Conservation (phyloP, 1,139 yeast species). For the Sugiyamaella paludigena region DNA sequence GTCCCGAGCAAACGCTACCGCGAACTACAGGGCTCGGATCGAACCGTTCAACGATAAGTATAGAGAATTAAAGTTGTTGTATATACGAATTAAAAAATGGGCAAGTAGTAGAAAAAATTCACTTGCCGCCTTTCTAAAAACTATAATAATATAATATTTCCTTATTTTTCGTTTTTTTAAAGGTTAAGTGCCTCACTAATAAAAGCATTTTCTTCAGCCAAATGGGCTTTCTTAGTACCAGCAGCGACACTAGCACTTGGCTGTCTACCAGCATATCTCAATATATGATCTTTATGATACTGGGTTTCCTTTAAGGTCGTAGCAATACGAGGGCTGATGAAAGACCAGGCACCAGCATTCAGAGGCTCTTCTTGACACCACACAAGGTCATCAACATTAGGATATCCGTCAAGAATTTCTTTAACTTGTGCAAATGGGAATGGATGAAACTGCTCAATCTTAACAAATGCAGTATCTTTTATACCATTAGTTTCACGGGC, state of each 20-base stretch:
- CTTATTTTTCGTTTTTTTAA: background rate
- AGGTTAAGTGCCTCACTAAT: constrained; percentile 53
- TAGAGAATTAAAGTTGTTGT: too few relatives aligned
- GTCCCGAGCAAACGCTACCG: too few relatives aligned
- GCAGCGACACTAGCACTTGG: constrained; percentile 99
- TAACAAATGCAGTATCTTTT: constrained; percentile 82
- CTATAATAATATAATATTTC: too few relatives aligned
- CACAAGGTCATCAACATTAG: constrained; percentile 81
- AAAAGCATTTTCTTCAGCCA: constrained; percentile 85
- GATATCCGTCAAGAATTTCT: constrained; percentile 76
- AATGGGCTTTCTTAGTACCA: constrained; percentile 87
- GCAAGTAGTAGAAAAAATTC: too few relatives aligned
- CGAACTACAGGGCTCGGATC: too few relatives aligned
- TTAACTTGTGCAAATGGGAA: constrained; percentile 97
- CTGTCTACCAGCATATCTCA: constrained; percentile 95
- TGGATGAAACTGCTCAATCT: constrained; percentile 94
- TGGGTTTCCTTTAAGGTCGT: constrained; percentile 75
- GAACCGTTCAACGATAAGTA: too few relatives aligned
- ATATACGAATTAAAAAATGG: too few relatives aligned
- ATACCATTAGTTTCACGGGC: constrained; percentile 74
- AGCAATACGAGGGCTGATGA: constrained; percentile 73
- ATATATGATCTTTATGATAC: constrained; percentile 52
- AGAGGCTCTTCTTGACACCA: constrained; percentile 99
- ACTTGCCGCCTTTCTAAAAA: too few relatives aligned
- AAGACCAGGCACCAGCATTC: constrained; percentile 92